These are phyloP conservation scores for Exophiala xenobiotica DNA, from an alignment of 2,329 filamentous ascomycete genomes.

Conservation along the genomic window DNA sequence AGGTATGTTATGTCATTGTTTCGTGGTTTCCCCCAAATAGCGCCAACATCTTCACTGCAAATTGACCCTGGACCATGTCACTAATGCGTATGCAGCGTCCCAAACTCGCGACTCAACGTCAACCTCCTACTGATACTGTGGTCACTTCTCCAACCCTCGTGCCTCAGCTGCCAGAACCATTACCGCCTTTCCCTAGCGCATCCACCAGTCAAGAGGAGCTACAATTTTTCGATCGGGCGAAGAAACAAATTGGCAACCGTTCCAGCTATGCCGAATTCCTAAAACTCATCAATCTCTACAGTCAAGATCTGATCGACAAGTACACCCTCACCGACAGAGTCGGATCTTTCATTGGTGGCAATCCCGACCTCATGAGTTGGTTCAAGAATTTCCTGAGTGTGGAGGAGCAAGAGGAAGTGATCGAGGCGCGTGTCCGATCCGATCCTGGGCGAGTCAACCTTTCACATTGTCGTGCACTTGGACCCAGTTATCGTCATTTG, in stretches of 20 bases:
- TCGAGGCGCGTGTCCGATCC: slow-evolving; percentile 74
- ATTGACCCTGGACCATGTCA: background rate
- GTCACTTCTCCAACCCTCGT: slow-evolving; percentile 74
- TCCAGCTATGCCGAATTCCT: slow-evolving; percentile 92
- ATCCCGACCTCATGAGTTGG: slow-evolving; percentile 82
- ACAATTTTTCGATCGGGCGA: slow-evolving; percentile 91
- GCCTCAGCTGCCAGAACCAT: slow-evolving; percentile 81
- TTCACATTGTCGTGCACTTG: slow-evolving; percentile 92
- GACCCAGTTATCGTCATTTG: slow-evolving; percentile 89
- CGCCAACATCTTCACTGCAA: background rate
- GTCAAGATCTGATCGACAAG: slow-evolving; percentile 85
- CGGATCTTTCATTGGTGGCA: slow-evolving; percentile 80
- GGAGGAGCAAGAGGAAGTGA: slow-evolving; percentile 71
- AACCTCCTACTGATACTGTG: slow-evolving; percentile 57
- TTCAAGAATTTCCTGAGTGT: slow-evolving; percentile 83
- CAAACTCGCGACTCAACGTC: slow-evolving; percentile 23
- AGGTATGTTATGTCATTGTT: slow-evolving; percentile 43
- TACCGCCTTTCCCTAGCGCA: slow-evolving; percentile 71
- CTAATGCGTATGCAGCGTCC: slow-evolving; percentile 21
- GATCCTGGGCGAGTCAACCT: slow-evolving; percentile 83
- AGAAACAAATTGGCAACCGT: slow-evolving; percentile 93
- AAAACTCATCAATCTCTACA: slow-evolving; percentile 94
- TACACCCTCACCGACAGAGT: slow-evolving; percentile 80
- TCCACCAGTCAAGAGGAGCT: slow-evolving; percentile 83
- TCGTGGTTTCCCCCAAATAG: background rate